Evolutionary conservation across 352 stramenopile species (phyloP).

Genomic region (Phytophthora agathidicida): DNA sequence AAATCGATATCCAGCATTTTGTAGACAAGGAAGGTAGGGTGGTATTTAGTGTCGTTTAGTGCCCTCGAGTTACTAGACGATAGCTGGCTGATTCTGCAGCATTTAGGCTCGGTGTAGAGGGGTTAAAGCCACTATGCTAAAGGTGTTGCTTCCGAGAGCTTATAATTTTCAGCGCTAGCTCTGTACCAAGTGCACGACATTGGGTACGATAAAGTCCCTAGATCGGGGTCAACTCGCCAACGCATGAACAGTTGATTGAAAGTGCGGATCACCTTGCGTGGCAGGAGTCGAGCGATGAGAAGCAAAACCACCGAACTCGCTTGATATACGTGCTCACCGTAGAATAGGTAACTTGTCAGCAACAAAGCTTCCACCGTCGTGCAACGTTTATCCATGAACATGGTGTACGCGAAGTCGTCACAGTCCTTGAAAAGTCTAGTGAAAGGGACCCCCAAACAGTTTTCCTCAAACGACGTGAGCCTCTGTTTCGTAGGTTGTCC

Average conservation of each 20-base stretch:
- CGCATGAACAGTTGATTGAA: slow-evolving; percentile 33
- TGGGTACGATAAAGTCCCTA: slow-evolving; percentile 11
- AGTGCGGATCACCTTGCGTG: slow-evolving; percentile 24
- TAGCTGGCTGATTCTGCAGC: no score
- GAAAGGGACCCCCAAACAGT: slow-evolving; percentile 28
- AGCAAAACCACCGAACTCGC: slow-evolving; percentile 21
- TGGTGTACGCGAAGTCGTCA: slow-evolving; percentile 26
- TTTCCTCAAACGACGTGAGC: slow-evolving; percentile 26
- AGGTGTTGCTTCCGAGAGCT: slow-evolving; percentile 20
- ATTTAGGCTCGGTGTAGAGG: no score
- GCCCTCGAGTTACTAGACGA: no score
- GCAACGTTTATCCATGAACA: slow-evolving; percentile 11
- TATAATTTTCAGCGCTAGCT: slow-evolving; percentile 27
- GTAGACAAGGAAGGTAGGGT: no score
- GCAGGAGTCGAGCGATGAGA: slow-evolving; percentile 21
- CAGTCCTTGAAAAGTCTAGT: slow-evolving; percentile 30
- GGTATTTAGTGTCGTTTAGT: no score
- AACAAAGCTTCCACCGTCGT: slow-evolving; percentile 27
- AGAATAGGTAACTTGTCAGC: slow-evolving; percentile 29
- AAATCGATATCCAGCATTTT: no score
- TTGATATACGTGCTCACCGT: slow-evolving; percentile 29
- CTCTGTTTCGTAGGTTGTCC: neutral
- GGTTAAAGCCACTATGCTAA: no score
- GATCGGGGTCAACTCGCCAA: slow-evolving; percentile 22
- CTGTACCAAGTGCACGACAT: slow-evolving; percentile 29